Percentiles rank a stretch among this genome's conserved stretches.
phyloP scores from a whole-genome alignment of 371 early-diverging fungal genomes.

The Saksenaea vasiformis region DNA sequence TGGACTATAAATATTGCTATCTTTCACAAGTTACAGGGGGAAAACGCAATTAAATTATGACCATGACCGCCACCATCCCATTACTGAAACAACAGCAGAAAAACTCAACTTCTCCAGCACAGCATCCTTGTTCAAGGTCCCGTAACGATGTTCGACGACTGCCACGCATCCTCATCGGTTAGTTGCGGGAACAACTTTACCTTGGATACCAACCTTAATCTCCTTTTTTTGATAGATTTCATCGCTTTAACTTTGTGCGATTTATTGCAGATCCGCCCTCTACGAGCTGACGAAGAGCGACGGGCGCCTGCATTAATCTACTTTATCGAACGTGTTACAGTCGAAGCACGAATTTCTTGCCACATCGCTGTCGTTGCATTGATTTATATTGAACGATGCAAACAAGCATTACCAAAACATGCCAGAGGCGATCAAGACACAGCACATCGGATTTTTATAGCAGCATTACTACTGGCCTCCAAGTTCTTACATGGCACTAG shows the following conservation, averaged over 20 bases:
- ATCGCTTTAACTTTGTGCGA: constrained; percentile 34
- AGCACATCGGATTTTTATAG: constrained; percentile 75
- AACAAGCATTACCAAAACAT: constrained; percentile 30
- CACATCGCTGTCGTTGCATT: constrained; percentile 34
- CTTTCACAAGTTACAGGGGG: neutral
- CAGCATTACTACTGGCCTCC: constrained; percentile 68
- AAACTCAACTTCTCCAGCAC: neutral
- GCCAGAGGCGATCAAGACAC: constrained; percentile 38
- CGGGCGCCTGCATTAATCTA: constrained; percentile 32
- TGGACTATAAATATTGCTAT: neutral
- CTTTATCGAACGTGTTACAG: constrained; percentile 28
- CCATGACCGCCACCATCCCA: neutral
- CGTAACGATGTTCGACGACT: neutral
- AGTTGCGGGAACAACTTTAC: neutral
- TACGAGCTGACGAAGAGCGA: constrained; percentile 19
- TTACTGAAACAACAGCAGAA: neutral
- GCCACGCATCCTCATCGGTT: neutral
- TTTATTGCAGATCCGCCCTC: constrained; percentile 25
- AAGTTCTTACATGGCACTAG: constrained; percentile 72
- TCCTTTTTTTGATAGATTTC: constrained; percentile 14
- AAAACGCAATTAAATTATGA: neutral
- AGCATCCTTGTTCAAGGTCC: neutral
- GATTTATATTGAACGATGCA: constrained; percentile 34
- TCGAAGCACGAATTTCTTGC: constrained; percentile 29
- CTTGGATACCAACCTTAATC: neutral